Base-by-base conservation (phyloP, 2,329 filamentous ascomycete species). In the Gaeumannomyces tritici region DNA sequence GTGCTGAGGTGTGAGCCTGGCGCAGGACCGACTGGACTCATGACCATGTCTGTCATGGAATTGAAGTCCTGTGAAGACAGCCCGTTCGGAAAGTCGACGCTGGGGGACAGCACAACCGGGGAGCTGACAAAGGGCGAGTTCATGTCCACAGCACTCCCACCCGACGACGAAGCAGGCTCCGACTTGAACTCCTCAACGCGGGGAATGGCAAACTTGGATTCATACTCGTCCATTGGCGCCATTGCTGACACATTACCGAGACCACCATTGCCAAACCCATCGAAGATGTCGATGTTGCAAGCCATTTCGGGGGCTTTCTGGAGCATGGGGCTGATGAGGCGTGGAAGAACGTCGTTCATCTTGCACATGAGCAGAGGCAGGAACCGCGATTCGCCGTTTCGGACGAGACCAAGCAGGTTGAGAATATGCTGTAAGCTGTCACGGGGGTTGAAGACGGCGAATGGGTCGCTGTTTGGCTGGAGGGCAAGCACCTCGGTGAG, bases 291-390 rank as follows among this genome's bases (percentile, higher is more conserved):
- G 12, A 87, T 78, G 64, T 76, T 75, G 65, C 72, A 75, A 1
- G 77, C 67, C 55, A 77, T 82, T 60, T 87, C 84, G 0, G 85
- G 85, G 0, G 82, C 77, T 24, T 81, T 81, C 65, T 83, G 81
- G 18, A 88, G 78, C 76, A 84, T 81, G 1, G 85, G 85, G 66
- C 82, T 85, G 63, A 80, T 78, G 21, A 88, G 76, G 18, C 80
- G 79, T 9, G 89, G 88, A 3, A 93, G 76, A 3, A 88, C 80
- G 55, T 93, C 89, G 64, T 87, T 82, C 54, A 93, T 83, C 75
- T 93, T 95, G 71, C 83, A 83, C 62, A 95, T 75, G 1, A 96
- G 80, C 0, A 96, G 80, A 3, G 90, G 90, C 18, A 93, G 78
- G 71, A 91, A 95, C 61, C 89, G 87, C 65, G 88, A 83, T 63